Base-by-base conservation (phyloP, 257 asterid species). In the Eucommia ulmoides region DNA sequence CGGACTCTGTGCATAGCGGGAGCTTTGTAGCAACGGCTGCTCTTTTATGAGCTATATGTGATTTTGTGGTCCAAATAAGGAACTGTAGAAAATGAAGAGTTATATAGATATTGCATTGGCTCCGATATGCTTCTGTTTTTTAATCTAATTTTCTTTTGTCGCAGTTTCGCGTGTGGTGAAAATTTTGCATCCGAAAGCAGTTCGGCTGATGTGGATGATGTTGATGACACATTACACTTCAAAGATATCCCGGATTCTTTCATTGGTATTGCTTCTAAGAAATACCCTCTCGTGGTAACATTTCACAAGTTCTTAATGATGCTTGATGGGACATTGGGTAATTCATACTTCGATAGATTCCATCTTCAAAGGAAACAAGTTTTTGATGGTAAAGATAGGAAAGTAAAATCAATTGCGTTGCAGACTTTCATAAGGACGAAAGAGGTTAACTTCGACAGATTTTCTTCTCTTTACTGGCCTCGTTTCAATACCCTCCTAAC, bases 271-370 rank as follows among this genome's bases (percentile, higher is more conserved):
- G 58, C 68, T 8, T 55, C 60, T 11, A 59, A 64, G 24, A 67
- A 65, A 56, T 79, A 72, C 57, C 93, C 89, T 20, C 81, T 82
- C 3, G 78, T 82, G 11, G 64, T 82, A 44, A 82, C 89, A 19
- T 82, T 82, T 49, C 81, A 62, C n/a, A 79, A 82, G 61, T 79
- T 82, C 51, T 22, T 82, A 44, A 65, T 82, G 86, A 82, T 79
- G 93, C 78, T 82, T 2, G 93, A 82, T 22, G 89, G 86, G 23
- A 69, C 83, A 23, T 22, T 79, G 14, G 73, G 75, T 8, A 49
- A 53, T 21, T 79, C 93, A 5, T 82, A 69, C 51, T 82, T 82
- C 51, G 66, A 70, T 54, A 70, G 89, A 49, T 79, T 79, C 54
- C 62, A 15, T 19, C 63, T 48, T 20, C 66, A 45, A 23, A 59